Percentiles rank a stretch among this genome's conserved stretches.
These are phyloP conservation scores for Lepidium didymum DNA, from an alignment of 345 rosid species.

Conservation along the genomic window DNA sequence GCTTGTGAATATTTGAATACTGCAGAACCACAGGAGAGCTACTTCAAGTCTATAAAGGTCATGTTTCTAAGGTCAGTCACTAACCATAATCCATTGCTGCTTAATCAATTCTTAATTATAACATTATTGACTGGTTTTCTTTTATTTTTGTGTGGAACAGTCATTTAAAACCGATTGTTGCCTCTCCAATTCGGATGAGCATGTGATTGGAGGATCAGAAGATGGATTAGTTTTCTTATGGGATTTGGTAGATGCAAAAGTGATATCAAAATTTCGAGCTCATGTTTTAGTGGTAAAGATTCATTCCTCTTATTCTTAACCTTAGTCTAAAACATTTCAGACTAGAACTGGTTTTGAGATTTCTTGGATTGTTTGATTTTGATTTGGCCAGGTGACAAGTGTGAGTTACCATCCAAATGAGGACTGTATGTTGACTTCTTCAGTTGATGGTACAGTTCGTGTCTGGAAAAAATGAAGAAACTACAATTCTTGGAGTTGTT, in stretches of 20 bases:
- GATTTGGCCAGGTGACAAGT: slow-evolving; percentile 69
- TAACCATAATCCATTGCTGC: background rate
- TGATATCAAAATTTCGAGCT: slow-evolving; percentile 64
- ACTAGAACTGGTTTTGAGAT: background rate
- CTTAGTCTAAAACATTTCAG: background rate
- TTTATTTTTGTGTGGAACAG: slow-evolving; percentile 31
- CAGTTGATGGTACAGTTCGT: slow-evolving; percentile 79
- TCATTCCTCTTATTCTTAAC: background rate
- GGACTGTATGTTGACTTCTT: slow-evolving; percentile 69
- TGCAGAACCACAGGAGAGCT: slow-evolving; percentile 75
- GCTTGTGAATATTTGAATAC: background rate
- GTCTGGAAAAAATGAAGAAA: slow-evolving; percentile 68
- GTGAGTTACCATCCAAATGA: slow-evolving; percentile 94
- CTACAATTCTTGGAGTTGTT: background rate
- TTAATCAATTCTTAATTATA: background rate
- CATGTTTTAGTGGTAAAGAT: slow-evolving; percentile 78
- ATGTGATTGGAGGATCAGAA: slow-evolving; percentile 91
- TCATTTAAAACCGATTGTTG: slow-evolving; percentile 94
- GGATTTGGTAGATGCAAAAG: slow-evolving; percentile 92
- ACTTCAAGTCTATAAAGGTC: slow-evolving; percentile 91
- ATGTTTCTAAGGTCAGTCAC: slow-evolving; percentile 73
- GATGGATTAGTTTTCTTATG: slow-evolving; percentile 90
- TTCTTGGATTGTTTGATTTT: background rate
- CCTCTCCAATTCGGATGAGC: slow-evolving; percentile 77
- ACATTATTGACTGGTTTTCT: background rate